Percentiles rank a stretch among this genome's conserved stretches.
phyloP scores from a whole-genome alignment of 257 asterid species.

The Galeopsis tetrahit region DNA sequence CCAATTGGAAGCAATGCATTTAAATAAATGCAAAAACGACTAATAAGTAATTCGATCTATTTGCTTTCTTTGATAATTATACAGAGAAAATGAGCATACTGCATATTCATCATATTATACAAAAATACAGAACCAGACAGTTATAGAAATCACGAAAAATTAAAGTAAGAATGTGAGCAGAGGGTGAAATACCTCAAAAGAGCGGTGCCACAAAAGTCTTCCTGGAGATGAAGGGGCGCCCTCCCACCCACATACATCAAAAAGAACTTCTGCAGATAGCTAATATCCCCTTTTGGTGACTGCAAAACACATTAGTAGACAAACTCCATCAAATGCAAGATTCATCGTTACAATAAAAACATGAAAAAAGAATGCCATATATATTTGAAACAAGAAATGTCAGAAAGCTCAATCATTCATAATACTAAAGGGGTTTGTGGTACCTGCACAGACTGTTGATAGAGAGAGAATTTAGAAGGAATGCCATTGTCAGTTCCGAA shows the following conservation, averaged over 20 bases:
- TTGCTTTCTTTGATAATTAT: not conserved
- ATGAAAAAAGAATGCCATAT: not conserved
- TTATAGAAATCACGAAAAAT: constrained; percentile 1
- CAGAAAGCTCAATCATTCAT: not conserved
- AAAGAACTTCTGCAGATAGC: constrained; percentile 91
- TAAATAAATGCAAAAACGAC: not conserved
- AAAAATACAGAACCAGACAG: constrained; percentile 4
- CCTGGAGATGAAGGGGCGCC: constrained; percentile 92
- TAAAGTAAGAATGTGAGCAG: not conserved
- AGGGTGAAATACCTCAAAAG: constrained; percentile 70
- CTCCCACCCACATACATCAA: constrained; percentile 98
- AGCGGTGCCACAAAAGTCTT: constrained; percentile 97
- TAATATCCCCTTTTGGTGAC: constrained; percentile 99
- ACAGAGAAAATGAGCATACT: not conserved
- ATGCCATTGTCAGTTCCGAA: constrained; percentile 32
- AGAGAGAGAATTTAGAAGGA: constrained; percentile 81
- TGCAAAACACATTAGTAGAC: constrained; percentile 36
- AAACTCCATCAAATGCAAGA: constrained; percentile 17
- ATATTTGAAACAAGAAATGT: constrained; percentile 12
- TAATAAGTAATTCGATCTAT: not conserved
- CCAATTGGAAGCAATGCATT: constrained; percentile 9
- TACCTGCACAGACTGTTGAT: constrained; percentile 98
- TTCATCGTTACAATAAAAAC: constrained; percentile 9
- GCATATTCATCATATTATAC: constrained; percentile 18
- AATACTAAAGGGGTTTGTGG: not conserved